Conservation (phyloP, 306 rosid genomes). For the Abrus pulchellus region DNA sequence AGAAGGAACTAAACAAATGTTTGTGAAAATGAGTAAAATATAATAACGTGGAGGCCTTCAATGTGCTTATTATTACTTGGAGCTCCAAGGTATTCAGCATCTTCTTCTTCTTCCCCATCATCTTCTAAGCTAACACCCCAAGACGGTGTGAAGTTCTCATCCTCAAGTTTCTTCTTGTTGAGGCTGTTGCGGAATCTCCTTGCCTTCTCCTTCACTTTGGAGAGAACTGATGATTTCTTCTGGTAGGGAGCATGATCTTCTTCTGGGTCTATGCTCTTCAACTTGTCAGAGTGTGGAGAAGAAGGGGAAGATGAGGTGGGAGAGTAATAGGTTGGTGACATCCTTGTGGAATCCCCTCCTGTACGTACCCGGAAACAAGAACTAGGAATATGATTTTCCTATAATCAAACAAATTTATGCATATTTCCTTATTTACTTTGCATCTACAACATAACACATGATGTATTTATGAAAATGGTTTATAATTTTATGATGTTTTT, state of each 20-base stretch:
- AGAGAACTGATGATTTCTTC: slow-evolving; percentile 90
- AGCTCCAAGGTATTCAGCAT: slow-evolving; percentile 89
- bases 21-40: not conserved
- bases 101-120: slow-evolving; percentile 53
- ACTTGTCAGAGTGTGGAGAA: slow-evolving; percentile 49
- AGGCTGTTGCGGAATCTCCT: slow-evolving; percentile 71
- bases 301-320: slow-evolving; percentile 41
- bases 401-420: not conserved
- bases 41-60: not conserved
- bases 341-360: slow-evolving; percentile 60
- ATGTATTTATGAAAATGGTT: too few relatives aligned
- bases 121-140: slow-evolving; percentile 67
- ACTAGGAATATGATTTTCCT: slow-evolving; percentile 1
- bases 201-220: slow-evolving; percentile 86
- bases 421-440: not conserved
- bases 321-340: slow-evolving; percentile 52
- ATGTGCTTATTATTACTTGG: slow-evolving; percentile 66
- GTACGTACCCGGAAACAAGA: not conserved
- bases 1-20: not conserved
- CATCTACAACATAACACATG: too few relatives aligned
- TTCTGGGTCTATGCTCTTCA: slow-evolving; percentile 57
- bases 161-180: slow-evolving; percentile 73
- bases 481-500: too few relatives aligned
- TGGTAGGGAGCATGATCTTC: slow-evolving; percentile 70
- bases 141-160: slow-evolving; percentile 61